These are phyloP conservation scores for Aspergillus asperescens DNA, from an alignment of 495 filamentous ascomycete species.

Conservation along the genomic window DNA sequence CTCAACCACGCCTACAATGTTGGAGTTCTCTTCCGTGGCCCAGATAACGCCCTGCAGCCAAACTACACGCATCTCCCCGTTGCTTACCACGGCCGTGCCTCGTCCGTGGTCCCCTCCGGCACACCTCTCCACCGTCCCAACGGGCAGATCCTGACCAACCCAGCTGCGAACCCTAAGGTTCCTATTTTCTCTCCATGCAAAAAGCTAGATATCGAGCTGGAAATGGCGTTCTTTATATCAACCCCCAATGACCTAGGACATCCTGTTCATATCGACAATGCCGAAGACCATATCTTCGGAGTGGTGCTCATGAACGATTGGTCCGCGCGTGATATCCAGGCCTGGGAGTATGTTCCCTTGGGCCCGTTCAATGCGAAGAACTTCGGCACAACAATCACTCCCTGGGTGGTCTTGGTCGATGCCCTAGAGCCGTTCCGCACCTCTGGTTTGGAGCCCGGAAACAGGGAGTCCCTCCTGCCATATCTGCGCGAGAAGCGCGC, in stretches of 20 bases:
- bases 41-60: slow-evolving; percentile 72
- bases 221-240: slow-evolving; percentile 78
- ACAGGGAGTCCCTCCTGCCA: slow-evolving; percentile 56
- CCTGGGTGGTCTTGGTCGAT: slow-evolving; percentile 85
- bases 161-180: slow-evolving; percentile 52
- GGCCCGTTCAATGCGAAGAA: slow-evolving; percentile 92
- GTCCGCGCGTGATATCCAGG: slow-evolving; percentile 86
- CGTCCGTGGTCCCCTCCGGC: slow-evolving; percentile 70
- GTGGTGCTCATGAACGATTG: slow-evolving; percentile 92
- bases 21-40: slow-evolving; percentile 78
- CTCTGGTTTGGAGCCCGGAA: slow-evolving; percentile 51
- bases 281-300: slow-evolving; percentile 77
- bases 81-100: slow-evolving; percentile 81
- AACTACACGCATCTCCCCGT: slow-evolving; percentile 92
- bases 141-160: slow-evolving; percentile 74
- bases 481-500: slow-evolving; percentile 64
- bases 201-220: slow-evolving; percentile 80
- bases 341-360: slow-evolving; percentile 83
- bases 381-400: slow-evolving; percentile 81
- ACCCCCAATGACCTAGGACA: slow-evolving; percentile 61
- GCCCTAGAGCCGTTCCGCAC: slow-evolving; percentile 70
- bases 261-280: slow-evolving; percentile 56
- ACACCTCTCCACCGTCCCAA: slow-evolving; percentile 69
- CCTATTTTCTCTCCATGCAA: slow-evolving; percentile 60
- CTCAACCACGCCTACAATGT: slow-evolving; percentile 79